A percentile compares a stretch with the other conserved stretches of the same genome.
phyloP scores from a whole-genome alignment of 148 eudicot genomes.

The Vaccinium darrowii region DNA sequence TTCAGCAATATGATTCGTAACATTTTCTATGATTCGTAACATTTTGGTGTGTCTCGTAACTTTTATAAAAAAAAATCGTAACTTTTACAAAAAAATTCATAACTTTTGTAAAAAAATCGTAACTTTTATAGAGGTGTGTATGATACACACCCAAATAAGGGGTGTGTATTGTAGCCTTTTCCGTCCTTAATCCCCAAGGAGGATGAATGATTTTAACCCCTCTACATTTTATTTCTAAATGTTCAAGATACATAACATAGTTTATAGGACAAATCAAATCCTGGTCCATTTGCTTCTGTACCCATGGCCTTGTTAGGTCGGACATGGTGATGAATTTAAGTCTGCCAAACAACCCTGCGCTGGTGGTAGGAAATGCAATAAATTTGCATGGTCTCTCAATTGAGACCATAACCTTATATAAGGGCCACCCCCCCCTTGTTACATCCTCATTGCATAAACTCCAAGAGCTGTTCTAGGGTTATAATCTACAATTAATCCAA shows the following conservation, averaged over 20 bases:
- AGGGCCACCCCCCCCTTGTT: neutral
- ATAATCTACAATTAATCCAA: neutral
- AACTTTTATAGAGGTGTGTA: no score
- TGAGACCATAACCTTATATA: neutral
- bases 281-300: neutral
- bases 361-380: constrained; percentile 23
- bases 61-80: no score
- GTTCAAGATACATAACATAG: neutral
- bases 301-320: neutral
- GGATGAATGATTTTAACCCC: neutral
- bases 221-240: neutral
- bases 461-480: neutral
- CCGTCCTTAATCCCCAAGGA: neutral
- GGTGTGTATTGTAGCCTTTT: no score
- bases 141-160: no score
- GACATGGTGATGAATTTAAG: constrained; percentile 16
- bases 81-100: no score
- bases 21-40: no score
- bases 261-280: neutral
- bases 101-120: no score
- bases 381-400: neutral
- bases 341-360: constrained; percentile 6
- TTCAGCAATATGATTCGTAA: no score
- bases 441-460: constrained; percentile 19
- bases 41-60: no score